Evolutionary conservation across 2,329 filamentous ascomycete species (phyloP).

Genomic region (Aspergillus pseudoglaucus): DNA sequence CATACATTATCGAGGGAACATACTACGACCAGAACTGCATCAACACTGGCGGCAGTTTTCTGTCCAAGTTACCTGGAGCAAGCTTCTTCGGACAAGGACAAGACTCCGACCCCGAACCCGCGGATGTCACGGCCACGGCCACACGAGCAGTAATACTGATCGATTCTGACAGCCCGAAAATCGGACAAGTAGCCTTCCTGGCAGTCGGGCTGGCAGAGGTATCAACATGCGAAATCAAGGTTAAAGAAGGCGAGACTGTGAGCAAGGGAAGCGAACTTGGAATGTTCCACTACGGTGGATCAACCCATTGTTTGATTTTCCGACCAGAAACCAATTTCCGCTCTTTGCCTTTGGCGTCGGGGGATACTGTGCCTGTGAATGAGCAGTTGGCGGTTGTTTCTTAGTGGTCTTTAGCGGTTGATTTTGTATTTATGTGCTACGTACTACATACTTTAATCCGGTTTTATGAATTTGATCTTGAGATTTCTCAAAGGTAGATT

Average conservation of each 20-base stretch:
- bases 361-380: constrained; percentile 17
- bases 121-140: constrained; percentile 48
- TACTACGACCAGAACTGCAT: constrained; percentile 50
- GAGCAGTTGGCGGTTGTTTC: constrained; percentile 12
- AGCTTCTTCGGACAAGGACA: constrained; percentile 3
- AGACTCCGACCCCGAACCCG: constrained; percentile 19
- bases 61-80: no score
- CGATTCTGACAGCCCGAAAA: constrained; percentile 57
- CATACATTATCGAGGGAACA: constrained; percentile 54
- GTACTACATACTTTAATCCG: no score
- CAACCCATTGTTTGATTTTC: constrained; percentile 62
- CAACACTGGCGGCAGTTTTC: no score
- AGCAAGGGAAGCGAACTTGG: constrained; percentile 65
- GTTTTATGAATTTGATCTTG: no score
- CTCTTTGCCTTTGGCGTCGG: constrained; percentile 16
- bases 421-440: no score
- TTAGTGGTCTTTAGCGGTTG: background rate
- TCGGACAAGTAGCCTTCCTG: constrained; percentile 64
- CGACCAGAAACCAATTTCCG: constrained; percentile 16
- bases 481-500: no score
- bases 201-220: constrained; percentile 71
- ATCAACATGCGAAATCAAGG: constrained; percentile 63
- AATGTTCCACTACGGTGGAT: constrained; percentile 74
- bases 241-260: constrained; percentile 57
- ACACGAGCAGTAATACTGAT: constrained; percentile 64